Percentiles rank a stretch among this genome's conserved stretches.
phyloP scores from a whole-genome alignment of 768 basidiomycete genomes.

The Lactarius trivialis region DNA sequence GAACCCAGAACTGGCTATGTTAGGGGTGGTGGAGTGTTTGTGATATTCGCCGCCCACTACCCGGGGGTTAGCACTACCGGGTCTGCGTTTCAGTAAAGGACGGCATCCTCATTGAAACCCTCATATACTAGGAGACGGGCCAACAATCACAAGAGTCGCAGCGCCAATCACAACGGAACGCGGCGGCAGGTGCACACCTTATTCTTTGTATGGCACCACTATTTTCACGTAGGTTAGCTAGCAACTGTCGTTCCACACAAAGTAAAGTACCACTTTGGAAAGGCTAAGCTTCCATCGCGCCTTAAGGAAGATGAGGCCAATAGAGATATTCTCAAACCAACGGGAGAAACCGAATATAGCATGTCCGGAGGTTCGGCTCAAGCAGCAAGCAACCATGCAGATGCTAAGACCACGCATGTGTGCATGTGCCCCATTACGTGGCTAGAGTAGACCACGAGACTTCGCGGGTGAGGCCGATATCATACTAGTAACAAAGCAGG shows the following conservation, averaged over 20 bases:
- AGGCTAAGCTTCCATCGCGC: background rate
- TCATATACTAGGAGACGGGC: slow-evolving; percentile 7
- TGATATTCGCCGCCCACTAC: slow-evolving; percentile 81
- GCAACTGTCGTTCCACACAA: slow-evolving; percentile 4
- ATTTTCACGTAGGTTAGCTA: background rate
- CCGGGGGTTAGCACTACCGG: slow-evolving; percentile 51
- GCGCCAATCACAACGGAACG: slow-evolving; percentile 15
- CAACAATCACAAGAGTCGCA: slow-evolving; percentile 4
- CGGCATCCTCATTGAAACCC: slow-evolving; percentile 20
- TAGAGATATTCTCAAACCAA: slow-evolving; percentile 2
- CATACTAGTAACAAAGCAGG: slow-evolving; percentile 10
- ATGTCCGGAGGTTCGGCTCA: background rate
- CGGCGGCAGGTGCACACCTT: slow-evolving; percentile 9
- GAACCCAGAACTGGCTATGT: slow-evolving; percentile 39
- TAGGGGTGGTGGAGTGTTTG: slow-evolving; percentile 70
- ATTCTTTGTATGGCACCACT: slow-evolving; percentile 4
- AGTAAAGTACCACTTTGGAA: background rate
- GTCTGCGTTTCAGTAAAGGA: slow-evolving; percentile 13
- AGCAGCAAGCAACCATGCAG: slow-evolving; percentile 5
- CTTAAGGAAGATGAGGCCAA: background rate
- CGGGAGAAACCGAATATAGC: slow-evolving; percentile 1
- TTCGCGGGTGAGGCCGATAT: background rate
- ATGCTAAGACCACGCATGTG: slow-evolving; percentile 9
- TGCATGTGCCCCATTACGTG: slow-evolving; percentile 18
- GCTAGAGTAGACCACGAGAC: background rate